Evolutionary conservation across 2,329 filamentous ascomycete species (phyloP), one percentile per base, ranked within the genome.

Genomic region (Sclerotinia minor): DNA sequence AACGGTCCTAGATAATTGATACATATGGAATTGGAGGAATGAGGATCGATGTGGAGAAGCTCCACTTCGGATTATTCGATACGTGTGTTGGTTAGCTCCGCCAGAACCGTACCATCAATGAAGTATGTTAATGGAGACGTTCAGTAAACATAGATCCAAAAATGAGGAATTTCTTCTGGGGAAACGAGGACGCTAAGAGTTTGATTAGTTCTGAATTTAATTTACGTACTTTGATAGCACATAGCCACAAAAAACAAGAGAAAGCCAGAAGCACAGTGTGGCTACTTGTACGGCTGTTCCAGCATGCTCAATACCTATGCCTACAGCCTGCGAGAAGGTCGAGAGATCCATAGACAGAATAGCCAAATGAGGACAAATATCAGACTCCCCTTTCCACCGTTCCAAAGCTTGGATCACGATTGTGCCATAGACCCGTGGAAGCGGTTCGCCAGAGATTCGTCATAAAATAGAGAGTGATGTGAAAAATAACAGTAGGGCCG

Each of bases 101-200:
- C 85, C 0, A 87, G 83, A 0, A 94, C 78, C 80, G 96, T 86
- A 32, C 89, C 90, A 5, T 84, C 84, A 26, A 94, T 85, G 26
- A 94, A 80, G 76, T 96, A 96, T 0, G 90, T 92, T 71, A 96
- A 90, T 0, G 92, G 92, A 0, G 88, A 92, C 64, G 92, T 80
- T 57, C 89, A 86, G 79, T 94, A 94, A 88, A 92, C 91, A 81
- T 92, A 92, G 72, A 89, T 87, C 89, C 90, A 94, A 82, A 93
- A 92, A 6, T 85, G 80, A 0, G 90, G 90, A 44, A 94, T 83
- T 1, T 78, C 63, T 13, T 54, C 55, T 17, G 67, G 67, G 9
- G 38, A 41, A 41, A 41, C 15, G 13, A 41, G 38, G 38, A 17
- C 5, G 38, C 38, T 17, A 15, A 41, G 17, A 17, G 15, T 41